Base-by-base conservation (phyloP, 2,329 filamentous ascomycete genomes). In the Botryotinia narcissicola region DNA sequence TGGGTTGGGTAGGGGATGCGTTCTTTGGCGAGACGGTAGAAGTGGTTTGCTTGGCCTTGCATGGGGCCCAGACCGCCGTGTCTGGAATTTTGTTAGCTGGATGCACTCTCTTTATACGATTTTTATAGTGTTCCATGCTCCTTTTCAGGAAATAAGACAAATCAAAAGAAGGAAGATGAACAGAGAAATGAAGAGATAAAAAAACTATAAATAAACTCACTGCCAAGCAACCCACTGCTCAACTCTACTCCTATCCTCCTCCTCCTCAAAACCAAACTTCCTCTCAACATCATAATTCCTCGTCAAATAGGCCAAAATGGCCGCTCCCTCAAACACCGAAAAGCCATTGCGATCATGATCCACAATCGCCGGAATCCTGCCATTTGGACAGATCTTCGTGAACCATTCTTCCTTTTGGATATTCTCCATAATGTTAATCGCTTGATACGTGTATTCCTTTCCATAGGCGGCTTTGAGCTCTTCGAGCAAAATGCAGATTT, bases 281-380 rank as follows among this genome's bases (percentile, higher is more conserved):
- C 92, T 81, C 72, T 93, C 88, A 0, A 84, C 84, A 80, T 94
- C 92, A 79, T 94, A 94, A 76, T 87, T 87, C n/a, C 90, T 88
- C 16, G 89, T 87, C 32, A 95, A 86, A 81, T 95, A 95, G 74
- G 88, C 85, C 79, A 95, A 86, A 78, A 95, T 95, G 74, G 91
- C 88, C 64, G 90, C 87, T 62, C 90, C 91, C 82, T 96, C 93
- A 78, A 95, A 95, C 42, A 95, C 89, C 61, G 86, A 82, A 70
- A 92, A 87, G 64, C 82, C 86, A 73, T 83, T 83, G 75, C 88
- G 86, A 81, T 92, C 88, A 76, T 92, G 90, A 82, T 92, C 90
- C 44, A 91, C 86, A 64, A 92, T 86, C 64, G 87, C 89, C 2
- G 90, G 89, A 77, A 91, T 91, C 25, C 89, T 86, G 4, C 90